Conservation (phyloP, 2,329 filamentous ascomycete genomes). For the Teratosphaeria zuluensis region DNA sequence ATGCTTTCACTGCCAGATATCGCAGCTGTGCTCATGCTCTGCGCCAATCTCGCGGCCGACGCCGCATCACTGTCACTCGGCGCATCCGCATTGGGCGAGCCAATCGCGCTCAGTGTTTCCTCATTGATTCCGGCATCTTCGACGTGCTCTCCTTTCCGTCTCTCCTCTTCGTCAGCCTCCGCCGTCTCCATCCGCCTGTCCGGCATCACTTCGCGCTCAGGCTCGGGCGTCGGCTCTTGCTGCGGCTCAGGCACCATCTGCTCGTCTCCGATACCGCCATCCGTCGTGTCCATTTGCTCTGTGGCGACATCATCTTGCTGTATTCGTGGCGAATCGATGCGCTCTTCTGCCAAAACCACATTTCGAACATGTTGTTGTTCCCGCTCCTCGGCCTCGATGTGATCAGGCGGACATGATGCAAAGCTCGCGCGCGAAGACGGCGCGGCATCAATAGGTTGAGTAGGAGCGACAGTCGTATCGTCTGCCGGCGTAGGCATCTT, state of each 20-base stretch:
- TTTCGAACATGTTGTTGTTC: conserved; percentile 13
- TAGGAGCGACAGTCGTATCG: conserved; percentile 3
- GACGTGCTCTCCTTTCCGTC: conserved; percentile 32
- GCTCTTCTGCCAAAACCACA: conserved; percentile 12
- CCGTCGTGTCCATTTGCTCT: conserved; percentile 8
- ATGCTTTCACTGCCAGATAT: conserved; percentile 8
- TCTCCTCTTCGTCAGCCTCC: conserved; percentile 3
- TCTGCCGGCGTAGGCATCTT: conserved; percentile 14
- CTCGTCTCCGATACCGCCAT: conserved; percentile 4
- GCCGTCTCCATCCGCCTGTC: neutral
- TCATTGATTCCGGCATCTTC: conserved; percentile 27
- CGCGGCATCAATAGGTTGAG: conserved; percentile 8
- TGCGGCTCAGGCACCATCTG: conserved; percentile 15
- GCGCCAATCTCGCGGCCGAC: conserved; percentile 11
- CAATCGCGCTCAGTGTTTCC: conserved; percentile 18
- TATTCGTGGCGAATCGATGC: conserved; percentile 11
- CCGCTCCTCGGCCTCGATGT: conserved; percentile 12
- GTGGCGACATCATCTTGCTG: neutral
- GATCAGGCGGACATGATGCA: conserved; percentile 33
- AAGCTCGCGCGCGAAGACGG: conserved; percentile 12
- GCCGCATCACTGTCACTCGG: conserved; percentile 17
- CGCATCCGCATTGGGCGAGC: conserved; percentile 20
- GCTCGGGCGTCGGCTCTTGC: conserved; percentile 5
- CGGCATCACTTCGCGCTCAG: conserved; percentile 2
- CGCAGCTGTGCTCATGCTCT: conserved; percentile 18